phyloP scores from a whole-genome alignment of 1,284 basidiomycete genomes.

The Peniophora sp. region DNA sequence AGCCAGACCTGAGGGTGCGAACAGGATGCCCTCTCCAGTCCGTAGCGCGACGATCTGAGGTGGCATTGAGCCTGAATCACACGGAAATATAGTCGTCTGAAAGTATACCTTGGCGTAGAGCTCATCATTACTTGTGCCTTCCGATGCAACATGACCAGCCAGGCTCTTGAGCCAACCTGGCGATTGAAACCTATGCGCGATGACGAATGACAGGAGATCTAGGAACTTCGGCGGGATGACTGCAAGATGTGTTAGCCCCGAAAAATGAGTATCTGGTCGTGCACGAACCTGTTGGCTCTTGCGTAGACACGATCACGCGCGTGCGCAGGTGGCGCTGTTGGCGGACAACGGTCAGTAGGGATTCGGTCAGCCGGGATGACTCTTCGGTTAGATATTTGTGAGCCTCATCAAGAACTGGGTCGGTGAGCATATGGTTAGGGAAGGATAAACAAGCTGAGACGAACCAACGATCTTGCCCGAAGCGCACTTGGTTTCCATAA shows the following conservation, averaged over 20 bases:
- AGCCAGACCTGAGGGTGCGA: background rate
- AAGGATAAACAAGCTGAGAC: background rate
- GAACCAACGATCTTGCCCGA: conserved; percentile 54
- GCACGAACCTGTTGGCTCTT: conserved; percentile 16
- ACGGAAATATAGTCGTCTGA: background rate
- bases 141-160: conserved; percentile 7
- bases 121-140: background rate
- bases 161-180: conserved; percentile 9
- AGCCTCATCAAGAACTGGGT: conserved; percentile 45
- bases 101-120: conserved; percentile 6
- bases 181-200: conserved; percentile 22
- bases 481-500: conserved; percentile 41
- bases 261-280: too few relatives aligned
- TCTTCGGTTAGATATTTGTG: conserved; percentile 37
- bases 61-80: background rate
- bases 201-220: conserved; percentile 20
- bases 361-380: conserved; percentile 19
- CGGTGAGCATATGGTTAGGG: background rate
- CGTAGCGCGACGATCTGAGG: background rate
- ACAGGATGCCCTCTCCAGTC: background rate
- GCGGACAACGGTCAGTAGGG: conserved; percentile 22
- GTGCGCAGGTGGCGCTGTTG: conserved; percentile 25
- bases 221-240: conserved; percentile 20
- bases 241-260: too few relatives aligned
- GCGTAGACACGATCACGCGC: conserved; percentile 23